These are phyloP conservation scores for Didymella pomorum DNA, from an alignment of 2,329 filamentous ascomycete genomes.

Conservation along the genomic window DNA sequence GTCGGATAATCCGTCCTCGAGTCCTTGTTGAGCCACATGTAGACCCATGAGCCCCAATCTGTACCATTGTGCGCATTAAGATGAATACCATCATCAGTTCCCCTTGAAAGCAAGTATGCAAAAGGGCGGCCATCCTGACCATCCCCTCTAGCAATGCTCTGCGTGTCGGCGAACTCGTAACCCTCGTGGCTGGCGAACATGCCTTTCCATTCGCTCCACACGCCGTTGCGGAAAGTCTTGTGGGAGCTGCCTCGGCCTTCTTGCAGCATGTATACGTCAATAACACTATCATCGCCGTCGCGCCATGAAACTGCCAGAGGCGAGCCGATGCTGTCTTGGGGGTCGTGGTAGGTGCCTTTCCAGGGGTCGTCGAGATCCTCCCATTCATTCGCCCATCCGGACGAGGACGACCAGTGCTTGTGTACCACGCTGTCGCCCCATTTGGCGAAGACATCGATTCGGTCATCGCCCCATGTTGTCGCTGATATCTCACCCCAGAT, in stretches of 20 bases:
- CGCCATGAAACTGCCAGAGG: conserved; percentile 12
- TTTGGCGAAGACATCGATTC: conserved; percentile 22
- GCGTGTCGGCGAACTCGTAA: conserved; percentile 16
- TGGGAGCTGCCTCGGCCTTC: conserved; percentile 2
- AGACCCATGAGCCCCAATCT: conserved; percentile 13
- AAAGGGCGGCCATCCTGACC: conserved; percentile 6
- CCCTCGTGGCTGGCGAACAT: conserved; percentile 20
- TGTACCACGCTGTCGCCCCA: not conserved
- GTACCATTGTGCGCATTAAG: conserved; percentile 16
- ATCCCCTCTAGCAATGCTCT: conserved; percentile 18
- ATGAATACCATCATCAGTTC: conserved; percentile 21
- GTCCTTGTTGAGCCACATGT: not conserved
- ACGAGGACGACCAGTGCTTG: conserved; percentile 3
- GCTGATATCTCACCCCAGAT: conserved; percentile 14
- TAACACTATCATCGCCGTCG: conserved; percentile 1
- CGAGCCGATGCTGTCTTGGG: not conserved
- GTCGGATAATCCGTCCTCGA: not conserved
- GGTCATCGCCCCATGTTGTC: conserved; percentile 19
- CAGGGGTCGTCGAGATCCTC: conserved; percentile 8
- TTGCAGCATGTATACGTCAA: conserved; percentile 15
- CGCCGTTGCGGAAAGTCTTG: conserved; percentile 14
- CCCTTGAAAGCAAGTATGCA: conserved; percentile 19
- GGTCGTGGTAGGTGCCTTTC: not conserved
- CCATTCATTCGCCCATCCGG: conserved; percentile 6
- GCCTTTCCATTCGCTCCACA: conserved; percentile 19